Percentiles rank a stretch among this genome's conserved stretches.
These are phyloP conservation scores for Podaxis carcinomalis DNA, from an alignment of 768 basidiomycete species.

Conservation along the genomic window DNA sequence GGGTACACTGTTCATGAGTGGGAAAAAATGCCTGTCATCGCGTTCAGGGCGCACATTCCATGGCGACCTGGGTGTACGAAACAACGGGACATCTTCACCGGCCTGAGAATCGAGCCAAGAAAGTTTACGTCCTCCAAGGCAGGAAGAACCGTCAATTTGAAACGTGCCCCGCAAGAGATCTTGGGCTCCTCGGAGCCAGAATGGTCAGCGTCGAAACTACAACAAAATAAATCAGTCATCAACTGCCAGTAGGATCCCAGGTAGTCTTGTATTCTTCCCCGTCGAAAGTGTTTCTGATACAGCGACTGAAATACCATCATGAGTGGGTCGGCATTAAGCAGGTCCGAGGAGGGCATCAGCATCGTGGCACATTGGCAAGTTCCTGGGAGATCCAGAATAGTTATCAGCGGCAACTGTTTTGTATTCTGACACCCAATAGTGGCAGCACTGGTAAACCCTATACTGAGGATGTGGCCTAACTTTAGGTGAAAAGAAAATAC, in stretches of 20 bases:
- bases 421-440: neutral
- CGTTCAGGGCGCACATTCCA: neutral
- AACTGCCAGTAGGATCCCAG: neutral
- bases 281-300: neutral
- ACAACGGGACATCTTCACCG: neutral
- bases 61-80: neutral
- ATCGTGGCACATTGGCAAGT: neutral
- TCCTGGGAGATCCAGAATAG: neutral
- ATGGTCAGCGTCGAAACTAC: neutral
- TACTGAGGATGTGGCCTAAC: neutral
- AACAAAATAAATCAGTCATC: neutral
- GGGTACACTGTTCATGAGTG: neutral
- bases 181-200: neutral
- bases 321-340: neutral
- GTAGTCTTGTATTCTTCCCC: neutral
- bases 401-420: neutral
- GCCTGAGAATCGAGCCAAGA: neutral
- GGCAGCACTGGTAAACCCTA: neutral
- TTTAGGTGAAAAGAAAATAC: too few species aligned
- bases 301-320: neutral
- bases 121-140: neutral
- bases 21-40: neutral
- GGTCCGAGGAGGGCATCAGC: neutral
- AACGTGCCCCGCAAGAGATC: neutral
- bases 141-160: neutral